A percentile compares a stretch with the other conserved stretches of the same genome.
Conservation (phyloP, 2,329 filamentous ascomycete genomes). For the Lecanoromycetidae sp. region DNA sequence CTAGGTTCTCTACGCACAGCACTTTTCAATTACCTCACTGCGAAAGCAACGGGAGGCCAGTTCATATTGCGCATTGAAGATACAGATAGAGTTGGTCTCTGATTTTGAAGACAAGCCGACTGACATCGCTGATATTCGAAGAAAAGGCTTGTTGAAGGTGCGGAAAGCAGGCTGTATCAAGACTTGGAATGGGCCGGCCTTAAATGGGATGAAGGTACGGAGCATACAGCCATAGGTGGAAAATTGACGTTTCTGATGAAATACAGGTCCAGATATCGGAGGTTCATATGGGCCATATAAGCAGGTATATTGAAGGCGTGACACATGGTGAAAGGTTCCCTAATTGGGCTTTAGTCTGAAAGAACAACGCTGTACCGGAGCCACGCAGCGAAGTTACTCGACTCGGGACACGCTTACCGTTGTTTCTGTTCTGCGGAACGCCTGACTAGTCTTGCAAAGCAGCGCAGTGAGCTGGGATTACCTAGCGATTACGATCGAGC, state of each 20-base stretch:
- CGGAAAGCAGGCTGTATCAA: slow-evolving; percentile 62
- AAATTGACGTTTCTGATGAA: slow-evolving; percentile 11
- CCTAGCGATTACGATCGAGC: slow-evolving; percentile 56
- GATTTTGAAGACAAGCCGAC: not conserved
- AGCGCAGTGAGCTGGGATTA: slow-evolving; percentile 47
- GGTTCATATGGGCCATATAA: slow-evolving; percentile 76
- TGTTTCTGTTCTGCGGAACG: slow-evolving; percentile 78
- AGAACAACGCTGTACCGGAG: slow-evolving; percentile 59
- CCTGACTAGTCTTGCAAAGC: slow-evolving; percentile 53
- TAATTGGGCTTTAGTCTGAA: slow-evolving; percentile 50
- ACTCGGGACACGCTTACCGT: slow-evolving; percentile 66
- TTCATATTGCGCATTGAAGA: slow-evolving; percentile 90
- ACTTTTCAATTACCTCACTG: slow-evolving; percentile 89
- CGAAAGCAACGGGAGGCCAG: slow-evolving; percentile 73
- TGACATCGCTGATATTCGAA: slow-evolving; percentile 32
- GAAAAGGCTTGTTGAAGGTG: slow-evolving; percentile 70
- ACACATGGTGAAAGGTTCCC: not conserved
- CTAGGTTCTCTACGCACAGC: slow-evolving; percentile 85
- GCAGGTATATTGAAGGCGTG: slow-evolving; percentile 43
- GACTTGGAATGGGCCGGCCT: slow-evolving; percentile 84
- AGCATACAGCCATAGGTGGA: not conserved
- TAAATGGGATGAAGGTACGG: slow-evolving; percentile 76
- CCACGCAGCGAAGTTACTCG: slow-evolving; percentile 57
- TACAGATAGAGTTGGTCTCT: slow-evolving; percentile 63
- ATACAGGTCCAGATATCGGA: slow-evolving; percentile 60